Conservation (phyloP, 2,329 filamentous ascomycete species). For the Botrytis deweyae region DNA sequence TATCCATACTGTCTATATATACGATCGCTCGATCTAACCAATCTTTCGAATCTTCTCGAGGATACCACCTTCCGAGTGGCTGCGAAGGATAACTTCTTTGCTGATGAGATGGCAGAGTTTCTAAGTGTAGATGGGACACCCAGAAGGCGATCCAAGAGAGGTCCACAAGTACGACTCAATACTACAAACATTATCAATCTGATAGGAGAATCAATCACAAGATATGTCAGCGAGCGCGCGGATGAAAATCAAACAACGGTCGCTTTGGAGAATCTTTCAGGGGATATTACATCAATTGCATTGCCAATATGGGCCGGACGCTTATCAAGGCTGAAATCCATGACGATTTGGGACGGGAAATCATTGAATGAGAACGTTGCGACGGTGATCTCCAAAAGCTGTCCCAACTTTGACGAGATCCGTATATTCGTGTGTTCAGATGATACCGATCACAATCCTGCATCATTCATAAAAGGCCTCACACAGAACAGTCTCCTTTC, state of each 20-base stretch:
- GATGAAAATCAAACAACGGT: conserved; percentile 46
- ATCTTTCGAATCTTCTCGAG: conserved; percentile 58
- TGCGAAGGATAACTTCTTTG: conserved; percentile 44
- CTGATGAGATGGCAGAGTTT: conserved; percentile 41
- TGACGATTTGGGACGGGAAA: conserved; percentile 62
- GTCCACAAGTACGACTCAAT: conserved; percentile 38
- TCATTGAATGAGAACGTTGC: conserved; percentile 56
- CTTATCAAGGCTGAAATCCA: conserved; percentile 55
- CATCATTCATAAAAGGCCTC: conserved; percentile 57
- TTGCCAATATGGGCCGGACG: conserved; percentile 59
- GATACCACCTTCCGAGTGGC: conserved; percentile 44
- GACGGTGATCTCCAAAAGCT: conserved; percentile 55
- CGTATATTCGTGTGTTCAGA: conserved; percentile 50
- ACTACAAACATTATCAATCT: conserved; percentile 44
- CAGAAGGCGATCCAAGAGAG: conserved; percentile 33
- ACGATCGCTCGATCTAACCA: conserved; percentile 60
- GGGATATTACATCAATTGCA: conserved; percentile 50
- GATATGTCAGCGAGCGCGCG: conserved; percentile 46
- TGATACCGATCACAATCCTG: conserved; percentile 52
- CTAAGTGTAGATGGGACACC: conserved; percentile 38
- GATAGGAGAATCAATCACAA: conserved; percentile 57
- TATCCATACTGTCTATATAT: conserved; percentile 71
- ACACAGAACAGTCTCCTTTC: conserved; percentile 55
- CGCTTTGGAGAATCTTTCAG: conserved; percentile 58
- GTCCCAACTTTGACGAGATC: conserved; percentile 60